Evolutionary conservation across 1,139 yeast species (phyloP).

Genomic region (Hyphopichia khmerensis): DNA sequence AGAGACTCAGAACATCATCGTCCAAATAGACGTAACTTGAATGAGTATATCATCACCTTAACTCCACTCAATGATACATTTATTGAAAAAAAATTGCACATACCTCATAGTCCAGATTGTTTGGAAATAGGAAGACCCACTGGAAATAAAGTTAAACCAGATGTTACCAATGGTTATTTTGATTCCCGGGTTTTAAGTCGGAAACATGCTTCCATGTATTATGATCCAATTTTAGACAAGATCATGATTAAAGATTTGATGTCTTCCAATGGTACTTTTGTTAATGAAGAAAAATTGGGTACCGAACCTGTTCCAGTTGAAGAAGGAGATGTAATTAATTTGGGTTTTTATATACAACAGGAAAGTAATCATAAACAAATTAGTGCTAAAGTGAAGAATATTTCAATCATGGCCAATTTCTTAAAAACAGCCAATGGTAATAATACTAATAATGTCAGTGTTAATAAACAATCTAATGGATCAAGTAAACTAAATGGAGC

Average conservation of each 20-base stretch:
- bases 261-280: conserved; percentile 92
- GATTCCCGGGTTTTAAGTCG: conserved; percentile 92
- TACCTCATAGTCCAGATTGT: conserved; percentile 82
- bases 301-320: conserved; percentile 64
- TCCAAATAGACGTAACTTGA: conserved; percentile 28
- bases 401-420: conserved; percentile 53
- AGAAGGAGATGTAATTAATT: conserved; percentile 76
- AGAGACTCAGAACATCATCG: neutral
- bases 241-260: conserved; percentile 82
- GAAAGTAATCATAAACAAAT: conserved; percentile 83
- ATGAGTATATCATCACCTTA: conserved; percentile 60
- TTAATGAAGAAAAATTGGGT: conserved; percentile 71
- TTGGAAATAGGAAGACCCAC: conserved; percentile 86
- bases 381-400: conserved; percentile 73
- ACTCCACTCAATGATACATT: conserved; percentile 80
- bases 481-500: neutral
- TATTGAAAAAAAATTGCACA: conserved; percentile 71
- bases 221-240: conserved; percentile 64
- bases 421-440: conserved; percentile 5
- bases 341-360: conserved; percentile 89
- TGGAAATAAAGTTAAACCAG: conserved; percentile 70
- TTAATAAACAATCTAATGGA: neutral
- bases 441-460: neutral
- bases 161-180: conserved; percentile 84
- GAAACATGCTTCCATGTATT: conserved; percentile 88